Conservation (phyloP, 2,329 filamentous ascomycete species). For the Claviceps sp. region DNA sequence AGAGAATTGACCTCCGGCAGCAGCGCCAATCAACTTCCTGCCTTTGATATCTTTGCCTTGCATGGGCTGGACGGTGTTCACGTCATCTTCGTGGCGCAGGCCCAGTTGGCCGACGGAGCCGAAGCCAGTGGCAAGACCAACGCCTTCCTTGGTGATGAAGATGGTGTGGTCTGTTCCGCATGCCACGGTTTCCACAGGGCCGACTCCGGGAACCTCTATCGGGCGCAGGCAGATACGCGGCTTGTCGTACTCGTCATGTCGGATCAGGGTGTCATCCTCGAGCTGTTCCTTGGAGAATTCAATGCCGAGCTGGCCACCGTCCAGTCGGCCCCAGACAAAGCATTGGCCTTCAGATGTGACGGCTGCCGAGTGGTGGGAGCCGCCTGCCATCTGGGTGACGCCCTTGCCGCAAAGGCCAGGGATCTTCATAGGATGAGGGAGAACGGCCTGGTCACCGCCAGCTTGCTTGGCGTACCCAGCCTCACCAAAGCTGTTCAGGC, state of each 20-base stretch:
- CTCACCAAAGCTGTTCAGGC: slow-evolving; percentile 77
- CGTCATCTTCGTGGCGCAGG: slow-evolving; percentile 63
- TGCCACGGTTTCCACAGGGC: slow-evolving; percentile 40
- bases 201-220: slow-evolving; percentile 22
- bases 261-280: slow-evolving; percentile 33
- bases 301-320: slow-evolving; percentile 41
- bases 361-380: slow-evolving; percentile 59
- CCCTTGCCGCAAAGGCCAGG: slow-evolving; percentile 47
- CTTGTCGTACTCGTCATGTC: slow-evolving; percentile 47
- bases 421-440: slow-evolving; percentile 59
- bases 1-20: slow-evolving; percentile 77
- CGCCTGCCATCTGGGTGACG: slow-evolving; percentile 58
- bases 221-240: slow-evolving; percentile 28
- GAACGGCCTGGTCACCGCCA: slow-evolving; percentile 43
- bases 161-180: slow-evolving; percentile 64
- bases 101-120: slow-evolving; percentile 69
- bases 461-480: slow-evolving; percentile 50
- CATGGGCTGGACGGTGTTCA: slow-evolving; percentile 63
- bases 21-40: slow-evolving; percentile 63
- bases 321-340: slow-evolving; percentile 46
- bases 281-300: slow-evolving; percentile 32
- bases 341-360: slow-evolving; percentile 43
- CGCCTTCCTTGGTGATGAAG: slow-evolving; percentile 55
- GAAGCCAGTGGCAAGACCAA: slow-evolving; percentile 71
- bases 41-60: slow-evolving; percentile 73